Evolutionary conservation across 495 filamentous ascomycete species (phyloP).

Genomic region (Hypoxylon perforatum): DNA sequence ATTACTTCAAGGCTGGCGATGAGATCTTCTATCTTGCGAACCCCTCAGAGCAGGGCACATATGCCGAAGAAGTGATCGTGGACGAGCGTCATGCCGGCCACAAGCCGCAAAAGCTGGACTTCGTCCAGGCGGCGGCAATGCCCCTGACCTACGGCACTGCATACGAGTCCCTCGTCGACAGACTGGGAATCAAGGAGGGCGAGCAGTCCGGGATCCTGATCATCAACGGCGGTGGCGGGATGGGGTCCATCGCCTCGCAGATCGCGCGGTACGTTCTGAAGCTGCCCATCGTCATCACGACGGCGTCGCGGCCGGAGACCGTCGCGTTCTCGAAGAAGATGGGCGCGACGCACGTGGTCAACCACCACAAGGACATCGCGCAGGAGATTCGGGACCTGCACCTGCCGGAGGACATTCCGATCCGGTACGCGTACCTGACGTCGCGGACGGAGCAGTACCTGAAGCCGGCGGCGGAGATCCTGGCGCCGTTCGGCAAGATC

Average conservation of each 20-base stretch:
- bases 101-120: conserved; percentile 31
- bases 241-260: conserved; percentile 37
- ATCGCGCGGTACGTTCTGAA: conserved; percentile 29
- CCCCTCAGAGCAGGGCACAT: conserved; percentile 26
- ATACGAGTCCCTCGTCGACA: conserved; percentile 30
- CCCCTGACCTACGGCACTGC: conserved; percentile 34
- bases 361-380: conserved; percentile 33
- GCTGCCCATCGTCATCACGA: conserved; percentile 36
- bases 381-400: conserved; percentile 30
- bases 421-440: conserved; percentile 35
- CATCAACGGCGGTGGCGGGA: conserved; percentile 38
- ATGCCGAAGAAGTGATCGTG: conserved; percentile 31
- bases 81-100: conserved; percentile 39
- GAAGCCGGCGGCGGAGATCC: conserved; percentile 25
- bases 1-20: conserved; percentile 33
- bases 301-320: conserved; percentile 34
- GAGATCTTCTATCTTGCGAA: conserved; percentile 34
- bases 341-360: conserved; percentile 38
- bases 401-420: conserved; percentile 22
- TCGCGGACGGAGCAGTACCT: conserved; percentile 36
- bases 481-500: conserved; percentile 35
- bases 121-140: conserved; percentile 35
- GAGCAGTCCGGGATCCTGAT: conserved; percentile 34
- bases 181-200: conserved; percentile 31
- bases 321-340: conserved; percentile 30